Conservation (phyloP, 306 rosid species). For the Malus orientalis region DNA sequence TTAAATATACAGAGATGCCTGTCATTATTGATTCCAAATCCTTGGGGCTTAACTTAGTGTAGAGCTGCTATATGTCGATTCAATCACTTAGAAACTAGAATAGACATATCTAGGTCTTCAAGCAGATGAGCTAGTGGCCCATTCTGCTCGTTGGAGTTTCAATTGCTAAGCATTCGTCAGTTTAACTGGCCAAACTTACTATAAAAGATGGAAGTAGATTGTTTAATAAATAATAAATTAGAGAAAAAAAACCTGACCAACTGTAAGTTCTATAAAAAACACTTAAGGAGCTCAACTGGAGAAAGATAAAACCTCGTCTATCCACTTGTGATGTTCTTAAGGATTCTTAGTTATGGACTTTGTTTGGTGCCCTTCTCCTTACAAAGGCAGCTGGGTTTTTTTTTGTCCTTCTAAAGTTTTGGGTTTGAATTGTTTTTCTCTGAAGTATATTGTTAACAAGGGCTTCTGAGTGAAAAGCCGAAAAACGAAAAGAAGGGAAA, state of each 20-base stretch:
- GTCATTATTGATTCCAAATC: not conserved
- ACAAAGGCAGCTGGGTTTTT: not conserved
- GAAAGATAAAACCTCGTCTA: not conserved
- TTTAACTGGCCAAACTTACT: not conserved
- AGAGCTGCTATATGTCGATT: not conserved
- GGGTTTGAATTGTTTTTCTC: not conserved
- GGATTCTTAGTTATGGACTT: not conserved
- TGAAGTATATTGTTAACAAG: not conserved
- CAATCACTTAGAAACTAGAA: not conserved
- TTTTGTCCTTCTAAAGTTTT: not conserved
- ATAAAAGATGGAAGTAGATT: not conserved
- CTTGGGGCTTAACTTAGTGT: not conserved
- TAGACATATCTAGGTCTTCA: not conserved
- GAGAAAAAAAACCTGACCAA: not conserved
- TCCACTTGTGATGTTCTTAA: not conserved
- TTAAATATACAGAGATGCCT: not conserved
- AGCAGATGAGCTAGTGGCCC: not conserved
- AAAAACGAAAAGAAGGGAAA: not conserved
- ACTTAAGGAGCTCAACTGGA: not conserved
- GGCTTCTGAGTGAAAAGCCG: not conserved
- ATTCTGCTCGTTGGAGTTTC: slow-evolving; percentile 5
- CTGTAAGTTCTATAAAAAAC: not conserved
- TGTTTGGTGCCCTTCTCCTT: not conserved
- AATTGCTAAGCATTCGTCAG: not conserved
- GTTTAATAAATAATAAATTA: not conserved